Evolutionary conservation across 2,329 filamentous ascomycete genomes (phyloP), one percentile per base, ranked within the genome.

Genomic region (Clonostachys rhizophaga): DNA sequence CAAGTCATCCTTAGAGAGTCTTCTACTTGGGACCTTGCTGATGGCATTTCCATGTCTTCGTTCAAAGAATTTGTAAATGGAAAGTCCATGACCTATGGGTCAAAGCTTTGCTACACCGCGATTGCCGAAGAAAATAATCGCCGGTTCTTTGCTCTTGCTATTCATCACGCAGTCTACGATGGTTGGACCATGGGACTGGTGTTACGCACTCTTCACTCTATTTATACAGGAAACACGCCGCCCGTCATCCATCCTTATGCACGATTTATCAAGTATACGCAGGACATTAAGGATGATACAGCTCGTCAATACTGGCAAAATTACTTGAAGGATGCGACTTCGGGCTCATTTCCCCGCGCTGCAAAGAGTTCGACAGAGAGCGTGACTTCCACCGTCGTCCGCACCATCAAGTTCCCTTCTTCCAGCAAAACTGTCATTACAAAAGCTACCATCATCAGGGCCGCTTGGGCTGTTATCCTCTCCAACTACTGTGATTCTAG

Each of bases 131-230:
- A 33, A 8, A 34, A 40, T 10, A 13, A n/a, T 3, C 18, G 24
- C 20, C 24, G 12, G 2, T 56, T 40, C 9, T 56, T 60, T 6
- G 64, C 78, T 11, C 46, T 89, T 41, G 74, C 85, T 12, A 70
- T 95, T 1, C 91, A 95, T 59, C 91, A 96, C 64, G 83, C 89
- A 1, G 62, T 95, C 1, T 96, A 95, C 58, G 91, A 96, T 63
- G 91, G 91, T n/a, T 96, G 91, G 91, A 91, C 89, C 0, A 77
- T 91, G 59, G 87, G 96, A 44, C 70, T 92, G 30, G 52, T 54
- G 52, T 51, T n/a, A 14, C 48, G 36, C 34, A 34, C 10, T 39
- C 43, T 55, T 0, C 43, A 50, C 11, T 16, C 46, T 7, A 34
- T 43, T n/a, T 34, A 33, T 1, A 35, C 50, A 65, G 95, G 1